These are phyloP conservation scores for Fomitiporia mediterranea DNA, from an alignment of 1,284 basidiomycete genomes.

Conservation along the genomic window DNA sequence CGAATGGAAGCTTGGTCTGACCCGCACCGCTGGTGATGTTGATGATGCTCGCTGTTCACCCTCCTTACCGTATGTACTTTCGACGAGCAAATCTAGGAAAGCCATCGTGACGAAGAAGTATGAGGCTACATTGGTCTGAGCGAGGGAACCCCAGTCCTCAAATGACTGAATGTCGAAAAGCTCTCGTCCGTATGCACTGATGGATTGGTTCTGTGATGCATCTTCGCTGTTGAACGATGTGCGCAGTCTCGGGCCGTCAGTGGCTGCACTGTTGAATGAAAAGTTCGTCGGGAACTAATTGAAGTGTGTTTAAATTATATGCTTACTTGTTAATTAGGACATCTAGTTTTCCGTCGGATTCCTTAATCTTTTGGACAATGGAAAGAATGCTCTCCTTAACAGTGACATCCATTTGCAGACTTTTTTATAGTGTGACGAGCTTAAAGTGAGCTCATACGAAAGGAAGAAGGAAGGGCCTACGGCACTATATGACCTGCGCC, in stretches of 20 bases:
- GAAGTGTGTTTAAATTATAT: not conserved
- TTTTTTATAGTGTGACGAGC: not conserved
- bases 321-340: constrained; percentile 33
- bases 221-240: constrained; percentile 19
- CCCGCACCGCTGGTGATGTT: constrained; percentile 22
- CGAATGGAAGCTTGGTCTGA: not conserved
- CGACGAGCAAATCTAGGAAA: constrained; percentile 31
- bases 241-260: constrained; percentile 21
- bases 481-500: not conserved
- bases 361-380: constrained; percentile 26
- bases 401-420: constrained; percentile 27
- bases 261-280: constrained; percentile 25
- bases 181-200: constrained; percentile 18
- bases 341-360: constrained; percentile 30
- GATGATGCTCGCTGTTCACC: constrained; percentile 26
- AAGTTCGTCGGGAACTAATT: not conserved
- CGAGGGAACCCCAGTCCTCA: constrained; percentile 22
- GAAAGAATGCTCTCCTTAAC: constrained; percentile 29
- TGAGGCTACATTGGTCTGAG: constrained; percentile 24
- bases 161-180: constrained; percentile 27
- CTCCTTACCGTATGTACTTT: constrained; percentile 23
- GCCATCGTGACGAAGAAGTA: constrained; percentile 30
- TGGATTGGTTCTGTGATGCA: constrained; percentile 17
- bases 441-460: not conserved
- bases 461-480: not conserved